A percentile compares a stretch with the other conserved stretches of the same genome.
These are phyloP conservation scores for Dicorynia guianensis DNA, from an alignment of 306 rosid species.

Conservation along the genomic window DNA sequence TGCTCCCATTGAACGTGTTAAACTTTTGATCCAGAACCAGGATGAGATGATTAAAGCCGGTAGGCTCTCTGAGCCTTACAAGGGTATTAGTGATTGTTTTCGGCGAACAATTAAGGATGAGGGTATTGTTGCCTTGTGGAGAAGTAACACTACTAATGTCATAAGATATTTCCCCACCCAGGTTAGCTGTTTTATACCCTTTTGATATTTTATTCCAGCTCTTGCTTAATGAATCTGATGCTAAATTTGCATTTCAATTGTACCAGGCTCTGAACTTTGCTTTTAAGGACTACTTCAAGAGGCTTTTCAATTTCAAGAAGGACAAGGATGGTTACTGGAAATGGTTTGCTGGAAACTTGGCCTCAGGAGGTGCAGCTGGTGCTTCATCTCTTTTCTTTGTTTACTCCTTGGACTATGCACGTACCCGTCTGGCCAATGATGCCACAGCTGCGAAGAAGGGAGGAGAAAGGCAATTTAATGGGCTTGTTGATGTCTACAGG, in stretches of 20 bases:
- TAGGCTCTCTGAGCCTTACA: slow-evolving; percentile 80
- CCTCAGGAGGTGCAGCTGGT: slow-evolving; percentile 89
- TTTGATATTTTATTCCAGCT: neutral
- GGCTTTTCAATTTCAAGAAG: slow-evolving; percentile 89
- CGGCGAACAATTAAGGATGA: slow-evolving; percentile 64
- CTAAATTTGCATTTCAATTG: slow-evolving; percentile 29
- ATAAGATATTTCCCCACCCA: slow-evolving; percentile 87
- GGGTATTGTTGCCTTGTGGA: slow-evolving; percentile 73
- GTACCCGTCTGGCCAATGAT: slow-evolving; percentile 84
- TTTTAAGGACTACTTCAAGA: slow-evolving; percentile 91
- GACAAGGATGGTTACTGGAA: slow-evolving; percentile 89
- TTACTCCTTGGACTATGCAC: slow-evolving; percentile 84
- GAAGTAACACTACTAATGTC: slow-evolving; percentile 89
- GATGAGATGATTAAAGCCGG: slow-evolving; percentile 88
- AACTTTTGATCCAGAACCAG: slow-evolving; percentile 87
- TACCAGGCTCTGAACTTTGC: slow-evolving; percentile 87
- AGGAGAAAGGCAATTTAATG: slow-evolving; percentile 83
- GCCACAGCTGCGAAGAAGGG: slow-evolving; percentile 92
- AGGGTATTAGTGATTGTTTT: slow-evolving; percentile 92
- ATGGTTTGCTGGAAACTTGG: slow-evolving; percentile 93
- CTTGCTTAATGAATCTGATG: slow-evolving; percentile 8
- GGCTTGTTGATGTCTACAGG: slow-evolving; percentile 79
- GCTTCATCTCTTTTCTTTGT: slow-evolving; percentile 80
- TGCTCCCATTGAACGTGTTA: slow-evolving; percentile 88
- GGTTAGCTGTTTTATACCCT: slow-evolving; percentile 36